These are phyloP conservation scores for Ceratobasidium sp. DNA, from an alignment of 1,284 basidiomycete species.

Conservation along the genomic window DNA sequence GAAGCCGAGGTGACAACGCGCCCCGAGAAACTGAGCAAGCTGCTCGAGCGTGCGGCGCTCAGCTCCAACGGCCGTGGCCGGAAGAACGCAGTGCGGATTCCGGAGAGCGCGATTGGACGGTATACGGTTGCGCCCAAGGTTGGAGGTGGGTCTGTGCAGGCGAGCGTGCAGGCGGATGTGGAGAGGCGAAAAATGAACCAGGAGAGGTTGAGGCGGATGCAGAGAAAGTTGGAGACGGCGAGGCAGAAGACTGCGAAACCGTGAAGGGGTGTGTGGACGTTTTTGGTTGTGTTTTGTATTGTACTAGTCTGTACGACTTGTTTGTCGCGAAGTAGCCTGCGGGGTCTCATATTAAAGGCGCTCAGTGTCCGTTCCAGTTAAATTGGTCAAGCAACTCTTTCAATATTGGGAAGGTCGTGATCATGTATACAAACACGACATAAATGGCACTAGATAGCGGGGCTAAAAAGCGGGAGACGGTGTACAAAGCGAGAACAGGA, in stretches of 20 bases:
- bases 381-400: background rate
- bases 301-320: background rate
- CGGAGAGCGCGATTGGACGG: constrained; percentile 73
- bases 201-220: constrained; percentile 50
- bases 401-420: background rate
- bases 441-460: background rate
- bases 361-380: background rate
- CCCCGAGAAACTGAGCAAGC: constrained; percentile 72
- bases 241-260: constrained; percentile 48
- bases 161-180: constrained; percentile 46
- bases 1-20: constrained; percentile 58
- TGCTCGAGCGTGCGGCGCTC: constrained; percentile 71
- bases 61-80: constrained; percentile 64
- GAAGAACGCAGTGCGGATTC: constrained; percentile 84
- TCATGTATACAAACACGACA: constrained; percentile 5
- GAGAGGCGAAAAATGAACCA: constrained; percentile 50
- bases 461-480: background rate
- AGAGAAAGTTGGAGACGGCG: constrained; percentile 50
- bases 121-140: constrained; percentile 80
- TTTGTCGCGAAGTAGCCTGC: background rate
- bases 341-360: too few species aligned
- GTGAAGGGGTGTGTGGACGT: background rate
- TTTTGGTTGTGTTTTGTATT: background rate
- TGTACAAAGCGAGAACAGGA: constrained; percentile 1
- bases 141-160: constrained; percentile 16